Conservation (phyloP, 371 early-diverging fungal genomes). For the Phascolomyces articulosus region DNA sequence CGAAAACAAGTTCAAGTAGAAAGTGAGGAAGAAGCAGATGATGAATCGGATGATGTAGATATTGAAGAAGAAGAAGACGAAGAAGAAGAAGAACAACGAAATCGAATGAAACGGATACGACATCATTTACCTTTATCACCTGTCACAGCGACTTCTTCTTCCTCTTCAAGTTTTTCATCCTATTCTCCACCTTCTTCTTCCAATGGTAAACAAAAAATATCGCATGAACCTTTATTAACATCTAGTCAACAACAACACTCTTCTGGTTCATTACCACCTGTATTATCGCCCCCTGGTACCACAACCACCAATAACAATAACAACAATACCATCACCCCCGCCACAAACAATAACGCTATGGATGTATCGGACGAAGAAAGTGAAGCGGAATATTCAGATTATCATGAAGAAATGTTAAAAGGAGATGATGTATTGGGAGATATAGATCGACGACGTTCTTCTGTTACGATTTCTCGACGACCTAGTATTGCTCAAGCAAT, state of each 20-base stretch:
- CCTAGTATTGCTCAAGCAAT: slow-evolving; percentile 21
- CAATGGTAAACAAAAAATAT: background rate
- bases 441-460: slow-evolving; percentile 18
- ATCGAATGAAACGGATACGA: slow-evolving; percentile 21
- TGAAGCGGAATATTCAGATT: slow-evolving; percentile 57
- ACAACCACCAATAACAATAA: background rate
- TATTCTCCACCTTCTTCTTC: slow-evolving; percentile 20
- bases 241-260: slow-evolving; percentile 9
- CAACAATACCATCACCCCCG: slow-evolving; percentile 2
- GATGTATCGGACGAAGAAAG: slow-evolving; percentile 33
- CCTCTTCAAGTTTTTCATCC: slow-evolving; percentile 18
- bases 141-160: slow-evolving; percentile 14
- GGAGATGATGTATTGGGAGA: slow-evolving; percentile 52
- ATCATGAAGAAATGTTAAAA: slow-evolving; percentile 61
- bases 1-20: background rate
- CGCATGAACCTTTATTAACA: slow-evolving; percentile 10
- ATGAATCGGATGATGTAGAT: background rate
- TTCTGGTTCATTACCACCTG: too few relatives aligned
- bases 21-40: slow-evolving; percentile 8
- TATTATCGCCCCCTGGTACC: too few relatives aligned
- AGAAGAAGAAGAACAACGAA: background rate
- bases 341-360: too few relatives aligned
- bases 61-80: slow-evolving; percentile 1
- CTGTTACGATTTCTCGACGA: slow-evolving; percentile 10
- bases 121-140: slow-evolving; percentile 18